These are phyloP conservation scores for Chamaenerion angustifolium DNA, from an alignment of 345 rosid species.

Conservation along the genomic window DNA sequence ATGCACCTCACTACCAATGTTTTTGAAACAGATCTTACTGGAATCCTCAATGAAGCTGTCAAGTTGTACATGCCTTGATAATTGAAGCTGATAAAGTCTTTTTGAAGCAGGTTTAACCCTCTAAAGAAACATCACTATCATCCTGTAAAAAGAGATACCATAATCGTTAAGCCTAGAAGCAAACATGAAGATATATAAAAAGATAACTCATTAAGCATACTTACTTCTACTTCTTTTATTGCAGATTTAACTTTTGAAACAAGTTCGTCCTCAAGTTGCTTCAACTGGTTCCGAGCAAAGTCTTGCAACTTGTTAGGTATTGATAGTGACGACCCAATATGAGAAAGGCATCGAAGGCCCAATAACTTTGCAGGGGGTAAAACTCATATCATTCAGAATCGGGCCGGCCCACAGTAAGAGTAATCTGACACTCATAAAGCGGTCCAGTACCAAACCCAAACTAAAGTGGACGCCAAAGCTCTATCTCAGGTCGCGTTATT, in stretches of 20 bases:
- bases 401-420: too few relatives aligned
- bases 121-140: conserved; percentile 36
- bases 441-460: too few relatives aligned
- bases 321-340: too few relatives aligned
- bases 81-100: conserved; percentile 89
- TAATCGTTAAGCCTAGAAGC: conserved; percentile 6
- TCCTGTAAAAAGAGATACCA: conserved; percentile 44
- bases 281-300: conserved; percentile 59
- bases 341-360: too few relatives aligned
- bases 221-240: conserved; percentile 61
- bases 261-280: conserved; percentile 90
- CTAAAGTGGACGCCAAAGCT: too few relatives aligned
- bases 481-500: too few relatives aligned
- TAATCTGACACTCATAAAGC: too few relatives aligned
- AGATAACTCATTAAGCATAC: conserved; percentile 6
- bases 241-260: conserved; percentile 71
- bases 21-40: conserved; percentile 41
- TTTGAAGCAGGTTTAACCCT: conserved; percentile 63
- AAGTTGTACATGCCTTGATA: conserved; percentile 49
- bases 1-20: conserved; percentile 63
- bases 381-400: too few relatives aligned
- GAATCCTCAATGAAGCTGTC: conserved; percentile 59
- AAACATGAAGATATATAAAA: conserved; percentile 8
- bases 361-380: too few relatives aligned
- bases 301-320: too few relatives aligned